phyloP scores from a whole-genome alignment of 148 eudicot genomes.

The Salicornia ramosissima region DNA sequence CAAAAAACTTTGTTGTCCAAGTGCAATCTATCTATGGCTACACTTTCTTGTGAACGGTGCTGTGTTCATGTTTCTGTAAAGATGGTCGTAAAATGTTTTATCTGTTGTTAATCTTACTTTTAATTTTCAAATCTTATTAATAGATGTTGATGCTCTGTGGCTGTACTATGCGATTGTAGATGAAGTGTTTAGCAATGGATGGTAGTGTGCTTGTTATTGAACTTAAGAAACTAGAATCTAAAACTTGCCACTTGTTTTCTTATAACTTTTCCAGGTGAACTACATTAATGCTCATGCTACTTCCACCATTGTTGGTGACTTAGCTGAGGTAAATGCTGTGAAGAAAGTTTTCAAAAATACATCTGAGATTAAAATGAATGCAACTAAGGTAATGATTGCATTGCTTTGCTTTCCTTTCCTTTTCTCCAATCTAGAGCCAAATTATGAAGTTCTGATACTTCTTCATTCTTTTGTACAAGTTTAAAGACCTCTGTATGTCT shows the following conservation, averaged over 20 bases:
- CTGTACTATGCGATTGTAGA: background rate
- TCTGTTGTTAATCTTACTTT: background rate
- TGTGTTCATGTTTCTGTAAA: background rate
- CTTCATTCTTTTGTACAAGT: conserved; percentile 5
- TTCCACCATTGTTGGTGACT: conserved; percentile 87
- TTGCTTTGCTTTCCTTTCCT: background rate
- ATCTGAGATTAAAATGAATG: conserved; percentile 80
- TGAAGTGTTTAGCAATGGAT: background rate
- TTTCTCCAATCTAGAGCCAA: background rate
- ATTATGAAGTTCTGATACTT: conserved; percentile 3
- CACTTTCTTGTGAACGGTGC: background rate
- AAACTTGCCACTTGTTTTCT: conserved; percentile 1
- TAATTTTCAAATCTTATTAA: background rate
- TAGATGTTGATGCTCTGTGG: background rate
- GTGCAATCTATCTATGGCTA: background rate
- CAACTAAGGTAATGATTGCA: conserved; percentile 61
- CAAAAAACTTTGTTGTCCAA: background rate
- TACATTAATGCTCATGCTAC: conserved; percentile 98
- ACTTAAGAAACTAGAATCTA: background rate
- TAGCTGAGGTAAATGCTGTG: conserved; percentile 93
- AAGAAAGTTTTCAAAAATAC: conserved; percentile 92
- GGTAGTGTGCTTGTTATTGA: background rate
- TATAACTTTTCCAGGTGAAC: conserved; percentile 54
- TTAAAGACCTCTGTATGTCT: background rate
- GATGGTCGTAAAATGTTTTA: background rate